A percentile compares a stretch with the other conserved stretches of the same genome.
These are phyloP conservation scores for Mimosa pudica DNA, from an alignment of 306 rosid species.

Conservation along the genomic window DNA sequence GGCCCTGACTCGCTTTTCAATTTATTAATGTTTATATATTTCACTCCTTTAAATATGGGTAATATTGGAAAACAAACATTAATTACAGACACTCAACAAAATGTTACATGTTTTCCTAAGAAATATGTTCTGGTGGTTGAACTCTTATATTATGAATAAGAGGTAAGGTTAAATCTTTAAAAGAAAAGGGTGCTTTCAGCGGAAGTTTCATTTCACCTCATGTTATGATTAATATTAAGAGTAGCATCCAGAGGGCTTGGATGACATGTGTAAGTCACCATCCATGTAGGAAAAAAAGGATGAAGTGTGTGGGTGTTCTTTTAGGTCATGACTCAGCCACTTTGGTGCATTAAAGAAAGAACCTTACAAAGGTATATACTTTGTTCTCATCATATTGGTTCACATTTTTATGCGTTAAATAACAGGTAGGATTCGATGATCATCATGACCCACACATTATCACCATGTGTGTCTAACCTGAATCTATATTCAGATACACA, in stretches of 20 bases:
- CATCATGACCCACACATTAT: background rate
- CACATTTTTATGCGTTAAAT: background rate
- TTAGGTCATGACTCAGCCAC: constrained; percentile 16
- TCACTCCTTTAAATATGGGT: too few species aligned
- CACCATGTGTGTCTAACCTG: background rate
- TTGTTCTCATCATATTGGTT: background rate
- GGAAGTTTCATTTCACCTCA: constrained; percentile 26
- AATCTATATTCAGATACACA: too few species aligned
- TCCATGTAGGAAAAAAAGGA: background rate
- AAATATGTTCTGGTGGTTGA: too few species aligned
- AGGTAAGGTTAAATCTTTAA: background rate
- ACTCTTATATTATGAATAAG: too few species aligned
- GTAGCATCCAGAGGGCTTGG: background rate
- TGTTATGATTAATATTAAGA: background rate
- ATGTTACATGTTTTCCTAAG: too few species aligned
- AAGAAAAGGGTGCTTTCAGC: background rate
- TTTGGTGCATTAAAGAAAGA: constrained; percentile 11
- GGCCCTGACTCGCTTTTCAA: too few species aligned
- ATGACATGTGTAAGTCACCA: constrained; percentile 36
- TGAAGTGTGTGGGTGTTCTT: background rate
- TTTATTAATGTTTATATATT: too few species aligned
- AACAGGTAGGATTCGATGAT: background rate
- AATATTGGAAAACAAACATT: too few species aligned
- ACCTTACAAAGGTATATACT: constrained; percentile 20
- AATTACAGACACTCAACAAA: too few species aligned